These are phyloP conservation scores for Neurospora terricola DNA, from an alignment of 495 filamentous ascomycete species.

Conservation along the genomic window DNA sequence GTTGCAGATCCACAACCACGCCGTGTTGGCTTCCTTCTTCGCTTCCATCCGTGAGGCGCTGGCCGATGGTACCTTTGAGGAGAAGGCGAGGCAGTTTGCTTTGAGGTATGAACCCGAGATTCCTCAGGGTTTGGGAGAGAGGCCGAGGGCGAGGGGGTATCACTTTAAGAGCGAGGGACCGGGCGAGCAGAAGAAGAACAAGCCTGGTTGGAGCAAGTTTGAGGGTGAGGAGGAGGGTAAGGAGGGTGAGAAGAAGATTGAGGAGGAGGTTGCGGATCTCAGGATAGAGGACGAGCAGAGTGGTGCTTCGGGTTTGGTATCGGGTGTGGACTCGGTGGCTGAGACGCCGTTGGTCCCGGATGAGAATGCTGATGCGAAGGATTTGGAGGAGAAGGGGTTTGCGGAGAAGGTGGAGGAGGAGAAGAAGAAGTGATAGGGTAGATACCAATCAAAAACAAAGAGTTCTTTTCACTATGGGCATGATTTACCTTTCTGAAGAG, in stretches of 20 bases:
- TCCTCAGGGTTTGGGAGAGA: slow-evolving; percentile 62
- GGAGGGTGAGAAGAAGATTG: not conserved
- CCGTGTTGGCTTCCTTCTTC: slow-evolving; percentile 66
- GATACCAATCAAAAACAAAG: not conserved
- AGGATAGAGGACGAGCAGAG: not conserved
- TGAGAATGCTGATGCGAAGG: not conserved
- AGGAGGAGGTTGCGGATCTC: not conserved
- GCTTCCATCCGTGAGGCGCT: slow-evolving; percentile 43
- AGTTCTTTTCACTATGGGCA: not conserved
- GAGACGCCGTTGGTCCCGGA: slow-evolving; percentile 4
- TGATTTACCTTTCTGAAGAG: not conserved
- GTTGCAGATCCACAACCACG: slow-evolving; percentile 82
- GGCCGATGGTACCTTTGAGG: slow-evolving; percentile 55
- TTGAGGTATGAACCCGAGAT: slow-evolving; percentile 54
- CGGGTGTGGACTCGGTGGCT: not conserved
- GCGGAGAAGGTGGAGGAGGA: not conserved
- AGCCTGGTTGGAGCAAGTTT: slow-evolving; percentile 47
- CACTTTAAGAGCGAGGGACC: slow-evolving; percentile 63
- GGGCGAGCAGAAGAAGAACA: slow-evolving; percentile 58
- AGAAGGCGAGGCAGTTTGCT: slow-evolving; percentile 45
- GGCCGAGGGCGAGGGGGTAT: slow-evolving; percentile 78
- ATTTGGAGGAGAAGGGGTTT: not conserved
- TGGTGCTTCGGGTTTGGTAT: not conserved
- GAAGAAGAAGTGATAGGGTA: not conserved
- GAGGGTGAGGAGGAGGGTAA: slow-evolving; percentile 15